Conservation (phyloP, 169 alveolate species). For the Eimeria praecox region DNA sequence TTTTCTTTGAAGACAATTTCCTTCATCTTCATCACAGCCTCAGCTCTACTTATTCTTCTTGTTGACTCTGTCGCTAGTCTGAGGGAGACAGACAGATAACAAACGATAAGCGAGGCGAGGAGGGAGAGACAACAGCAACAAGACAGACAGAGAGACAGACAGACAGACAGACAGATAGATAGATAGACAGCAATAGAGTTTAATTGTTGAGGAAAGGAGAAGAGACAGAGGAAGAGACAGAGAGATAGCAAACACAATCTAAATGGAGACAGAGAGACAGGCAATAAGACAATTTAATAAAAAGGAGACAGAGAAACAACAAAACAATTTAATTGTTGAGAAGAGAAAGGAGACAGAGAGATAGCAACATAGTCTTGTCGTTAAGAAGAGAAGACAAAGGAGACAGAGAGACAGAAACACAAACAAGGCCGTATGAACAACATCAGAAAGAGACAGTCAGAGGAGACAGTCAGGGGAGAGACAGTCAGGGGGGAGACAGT, state of each 20-base stretch:
- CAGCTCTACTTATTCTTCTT: constrained; percentile 65
- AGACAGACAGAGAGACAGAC: not conserved
- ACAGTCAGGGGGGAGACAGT: too few species aligned
- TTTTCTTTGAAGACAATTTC: constrained; percentile 45
- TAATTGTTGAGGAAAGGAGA: not conserved
- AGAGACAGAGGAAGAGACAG: not conserved
- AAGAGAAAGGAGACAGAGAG: not conserved
- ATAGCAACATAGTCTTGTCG: too few species aligned
- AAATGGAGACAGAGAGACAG: not conserved
- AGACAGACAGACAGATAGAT: too few species aligned
- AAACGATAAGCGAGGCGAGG: too few species aligned
- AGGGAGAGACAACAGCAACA: not conserved
- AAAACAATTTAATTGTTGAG: not conserved
- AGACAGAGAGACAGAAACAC: not conserved
- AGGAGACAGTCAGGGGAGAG: too few species aligned
- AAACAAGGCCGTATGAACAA: too few species aligned
- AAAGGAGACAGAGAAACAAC: not conserved
- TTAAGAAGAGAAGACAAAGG: not conserved
- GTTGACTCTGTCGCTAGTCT: constrained; percentile 77
- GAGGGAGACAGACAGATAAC: not conserved
- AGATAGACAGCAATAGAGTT: not conserved
- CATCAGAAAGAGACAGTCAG: too few species aligned
- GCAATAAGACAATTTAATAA: not conserved
- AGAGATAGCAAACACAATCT: not conserved
- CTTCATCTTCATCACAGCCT: constrained; percentile 63